Base-by-base conservation (phyloP, 768 basidiomycete species). In the Imleria badia region DNA sequence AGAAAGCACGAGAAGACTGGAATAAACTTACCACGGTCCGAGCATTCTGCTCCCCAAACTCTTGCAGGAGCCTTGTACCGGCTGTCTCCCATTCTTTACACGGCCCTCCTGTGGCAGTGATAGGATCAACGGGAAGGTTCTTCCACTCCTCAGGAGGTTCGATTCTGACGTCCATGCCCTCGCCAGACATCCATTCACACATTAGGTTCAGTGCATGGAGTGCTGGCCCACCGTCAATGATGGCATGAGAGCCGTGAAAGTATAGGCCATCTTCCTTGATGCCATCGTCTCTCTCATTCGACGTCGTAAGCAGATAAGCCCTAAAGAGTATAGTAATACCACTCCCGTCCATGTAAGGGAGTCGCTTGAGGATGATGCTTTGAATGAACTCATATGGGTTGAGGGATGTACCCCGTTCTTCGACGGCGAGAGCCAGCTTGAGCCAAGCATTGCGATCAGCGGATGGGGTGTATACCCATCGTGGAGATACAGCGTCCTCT, bases 81-180 rank as follows among this genome's bases (percentile, higher is more conserved):
- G 12, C 44, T 5, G 48, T 54, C 11, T 41, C 51, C 66, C 67
- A 69, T 22, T 52, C 60, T 3, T 46, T 17, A n/a, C 42, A 54
- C 9, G 33, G 51, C 5, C 66, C 66, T 12, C 68, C 66, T 1
- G 54, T 70, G 1, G 66, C 68, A 30, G 51, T 52, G 23, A 68
- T 55, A 6, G 63, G 66, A 22, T 69, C 68, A 5, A 58, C 55
- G 1, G 68, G 67, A 17, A 67, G 63, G 36, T 67, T 60, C 20
- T 52, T 59, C 66, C 66, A 66, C 34, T 70, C 66, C 26, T 65
- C 52, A 13, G 34, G 56, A 39, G 47, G 55, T 0, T 54, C 39
- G 5, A 62, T 50, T 11, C 0, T 33, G 33, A 65, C 40, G 6
- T 56, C 50, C 47, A 65, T 52, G 0, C 60, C 60, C 5, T 48